Conservation (phyloP, 768 basidiomycete genomes). For the Tylopilus sp. region DNA sequence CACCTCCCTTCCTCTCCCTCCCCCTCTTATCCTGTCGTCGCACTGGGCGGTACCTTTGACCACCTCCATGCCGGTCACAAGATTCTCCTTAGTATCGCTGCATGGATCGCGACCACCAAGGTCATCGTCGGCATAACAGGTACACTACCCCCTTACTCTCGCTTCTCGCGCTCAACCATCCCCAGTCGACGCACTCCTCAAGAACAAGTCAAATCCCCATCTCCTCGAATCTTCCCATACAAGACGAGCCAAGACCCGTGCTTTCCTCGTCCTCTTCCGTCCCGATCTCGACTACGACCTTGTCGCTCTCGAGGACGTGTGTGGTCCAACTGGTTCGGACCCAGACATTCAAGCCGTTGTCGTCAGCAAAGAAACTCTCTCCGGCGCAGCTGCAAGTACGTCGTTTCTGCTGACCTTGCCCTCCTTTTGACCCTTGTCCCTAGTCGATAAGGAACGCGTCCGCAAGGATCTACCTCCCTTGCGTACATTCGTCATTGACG, state of each 20-base stretch:
- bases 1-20: not conserved
- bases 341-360: conserved; percentile 88
- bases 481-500: conserved; percentile 77
- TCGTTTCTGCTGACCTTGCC: not conserved
- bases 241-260: conserved; percentile 56
- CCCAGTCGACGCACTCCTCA: conserved; percentile 66
- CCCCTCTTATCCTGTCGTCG: conserved; percentile 60
- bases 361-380: conserved; percentile 83
- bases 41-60: conserved; percentile 95
- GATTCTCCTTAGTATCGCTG: conserved; percentile 89
- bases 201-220: conserved; percentile 65
- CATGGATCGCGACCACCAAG: conserved; percentile 75
- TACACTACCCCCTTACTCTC: conserved; percentile 29
- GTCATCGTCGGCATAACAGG: conserved; percentile 90
- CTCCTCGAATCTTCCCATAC: conserved; percentile 58
- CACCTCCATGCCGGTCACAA: conserved; percentile 98
- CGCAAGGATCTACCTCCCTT: conserved; percentile 57
- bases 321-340: conserved; percentile 88
- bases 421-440: not conserved
- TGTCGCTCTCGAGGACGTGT: conserved; percentile 78
- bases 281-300: conserved; percentile 63
- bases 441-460: conserved; percentile 65
- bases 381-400: conserved; percentile 71
- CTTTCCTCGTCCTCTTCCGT: conserved; percentile 70
- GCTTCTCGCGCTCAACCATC: conserved; percentile 11